Conservation (phyloP, 129 eudicot species). For the Glebionis coronaria region DNA sequence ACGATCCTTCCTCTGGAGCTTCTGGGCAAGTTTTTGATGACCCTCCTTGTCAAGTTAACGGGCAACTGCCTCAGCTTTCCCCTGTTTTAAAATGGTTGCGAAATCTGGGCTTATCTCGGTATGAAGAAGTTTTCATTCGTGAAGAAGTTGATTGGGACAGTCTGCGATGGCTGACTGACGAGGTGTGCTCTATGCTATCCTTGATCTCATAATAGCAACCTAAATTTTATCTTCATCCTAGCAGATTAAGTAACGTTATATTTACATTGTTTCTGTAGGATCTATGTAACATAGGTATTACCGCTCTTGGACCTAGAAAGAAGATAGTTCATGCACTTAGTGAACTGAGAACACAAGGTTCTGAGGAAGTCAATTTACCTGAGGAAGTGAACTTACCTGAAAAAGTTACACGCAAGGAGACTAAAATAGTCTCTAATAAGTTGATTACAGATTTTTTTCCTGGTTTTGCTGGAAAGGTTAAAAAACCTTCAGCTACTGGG, state of each 20-base stretch:
- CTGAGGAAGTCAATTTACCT: conserved; percentile 23
- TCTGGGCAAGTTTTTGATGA: conserved; percentile 54
- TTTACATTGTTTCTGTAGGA: conserved; percentile 47
- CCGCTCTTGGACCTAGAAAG: conserved; percentile 96
- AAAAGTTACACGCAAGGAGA: conserved; percentile 30
- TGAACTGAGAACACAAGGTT: conserved; percentile 41
- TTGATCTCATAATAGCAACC: too few relatives aligned
- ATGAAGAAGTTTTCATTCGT: conserved; percentile 69
- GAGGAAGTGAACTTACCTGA: conserved; percentile 29
- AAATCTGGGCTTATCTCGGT: conserved; percentile 65
- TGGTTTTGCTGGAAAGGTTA: conserved; percentile 45
- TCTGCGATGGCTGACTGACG: conserved; percentile 76
- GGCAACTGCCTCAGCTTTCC: conserved; percentile 32
- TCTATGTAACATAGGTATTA: conserved; percentile 65
- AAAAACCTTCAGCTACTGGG: conserved; percentile 21
- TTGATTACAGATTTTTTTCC: conserved; percentile 80
- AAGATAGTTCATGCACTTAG: conserved; percentile 71
- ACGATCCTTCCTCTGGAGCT: conserved; percentile 26
- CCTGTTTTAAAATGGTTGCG: conserved; percentile 70
- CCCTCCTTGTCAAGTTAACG: conserved; percentile 39
- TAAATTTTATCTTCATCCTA: neutral
- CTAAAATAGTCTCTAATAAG: conserved; percentile 43
- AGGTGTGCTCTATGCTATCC: conserved; percentile 39
- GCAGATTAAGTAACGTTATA: neutral
- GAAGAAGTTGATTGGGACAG: conserved; percentile 94